Base-by-base conservation (phyloP, 805 yeast species). In the Barnettozyma siamensis region DNA sequence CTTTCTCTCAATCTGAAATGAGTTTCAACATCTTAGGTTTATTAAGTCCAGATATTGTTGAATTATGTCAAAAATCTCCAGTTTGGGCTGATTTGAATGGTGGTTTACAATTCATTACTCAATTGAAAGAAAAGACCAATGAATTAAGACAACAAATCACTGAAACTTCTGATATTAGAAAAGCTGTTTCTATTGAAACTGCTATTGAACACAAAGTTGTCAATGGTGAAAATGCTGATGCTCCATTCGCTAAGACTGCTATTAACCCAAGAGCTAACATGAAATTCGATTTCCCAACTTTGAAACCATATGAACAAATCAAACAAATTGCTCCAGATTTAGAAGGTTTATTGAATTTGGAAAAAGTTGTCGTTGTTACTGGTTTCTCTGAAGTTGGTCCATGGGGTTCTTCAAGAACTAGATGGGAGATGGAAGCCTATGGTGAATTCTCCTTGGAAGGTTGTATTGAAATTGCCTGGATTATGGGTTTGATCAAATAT, bases 351-450 rank as follows among this genome's bases (percentile, higher is more conserved):
- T 72, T 93, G 54, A 96, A 93, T 62, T 21, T 91, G 60, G 97
- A 89, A 62, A 78, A 79, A 53, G 93, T 88, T 45, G 76, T 91
- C 52, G 99, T 93, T 50, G 91, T 93, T 46, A 91, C 99, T 35
- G 99, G 99, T 69, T 93, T 91, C 72, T 73, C 96, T 49, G 99
- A 93, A 70, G 98, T 93, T 54, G 94, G 97, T 62, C 99, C 99
- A 59, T 94, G 97, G 96, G 99, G 99, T 78, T 88, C 89, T 64
- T 70, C 99, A 30, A 85, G 98, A 76, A 93, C 99, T 43, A 80
- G 99, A 75, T 93, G 99, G 99, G 98, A 93, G 69, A 93, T 93
- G 95, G 99, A 93, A 71, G 87, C 97, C 35, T 53, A 65, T 46
- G 99, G 99, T 58, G 88, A 85, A 61, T 93, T 93, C 69, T 89